Evolutionary conservation across 768 basidiomycete species (phyloP).

Genomic region (Leucosporidium creatinivorum): DNA sequence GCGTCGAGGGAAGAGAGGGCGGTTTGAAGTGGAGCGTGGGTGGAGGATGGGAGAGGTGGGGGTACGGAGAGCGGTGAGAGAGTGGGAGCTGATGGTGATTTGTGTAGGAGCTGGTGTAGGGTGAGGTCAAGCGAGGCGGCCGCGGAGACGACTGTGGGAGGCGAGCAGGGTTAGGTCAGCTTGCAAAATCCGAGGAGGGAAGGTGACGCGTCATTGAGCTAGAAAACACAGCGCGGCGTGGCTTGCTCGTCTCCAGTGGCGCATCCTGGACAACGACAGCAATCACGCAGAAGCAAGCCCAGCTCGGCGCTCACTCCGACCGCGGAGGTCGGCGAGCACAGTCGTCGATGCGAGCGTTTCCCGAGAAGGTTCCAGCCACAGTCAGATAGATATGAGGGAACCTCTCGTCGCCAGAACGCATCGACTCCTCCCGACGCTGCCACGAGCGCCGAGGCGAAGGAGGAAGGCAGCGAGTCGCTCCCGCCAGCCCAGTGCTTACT

Average conservation of each 20-base stretch:
- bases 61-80: background rate
- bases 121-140: slow-evolving; percentile 12
- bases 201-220: too few relatives aligned
- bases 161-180: background rate
- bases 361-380: background rate
- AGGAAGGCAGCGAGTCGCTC: too few relatives aligned
- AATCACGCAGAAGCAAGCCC: background rate
- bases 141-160: slow-evolving; percentile 6
- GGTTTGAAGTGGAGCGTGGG: background rate
- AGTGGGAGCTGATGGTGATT: background rate
- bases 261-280: too few relatives aligned
- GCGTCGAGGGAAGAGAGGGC: slow-evolving; percentile 5
- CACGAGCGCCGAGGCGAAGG: too few relatives aligned
- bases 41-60: background rate
- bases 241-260: too few relatives aligned
- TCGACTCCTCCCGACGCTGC: too few relatives aligned
- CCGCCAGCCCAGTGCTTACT: too few relatives aligned
- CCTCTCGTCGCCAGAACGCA: too few relatives aligned
- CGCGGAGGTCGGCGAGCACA: background rate
- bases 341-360: background rate
- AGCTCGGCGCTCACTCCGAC: background rate
- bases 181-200: too few relatives aligned
- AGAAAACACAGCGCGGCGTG: too few relatives aligned
- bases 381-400: background rate
- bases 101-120: slow-evolving; percentile 4